These are phyloP conservation scores for Drechslerella coelobrocha DNA, from an alignment of 2,329 filamentous ascomycete genomes.

Conservation along the genomic window DNA sequence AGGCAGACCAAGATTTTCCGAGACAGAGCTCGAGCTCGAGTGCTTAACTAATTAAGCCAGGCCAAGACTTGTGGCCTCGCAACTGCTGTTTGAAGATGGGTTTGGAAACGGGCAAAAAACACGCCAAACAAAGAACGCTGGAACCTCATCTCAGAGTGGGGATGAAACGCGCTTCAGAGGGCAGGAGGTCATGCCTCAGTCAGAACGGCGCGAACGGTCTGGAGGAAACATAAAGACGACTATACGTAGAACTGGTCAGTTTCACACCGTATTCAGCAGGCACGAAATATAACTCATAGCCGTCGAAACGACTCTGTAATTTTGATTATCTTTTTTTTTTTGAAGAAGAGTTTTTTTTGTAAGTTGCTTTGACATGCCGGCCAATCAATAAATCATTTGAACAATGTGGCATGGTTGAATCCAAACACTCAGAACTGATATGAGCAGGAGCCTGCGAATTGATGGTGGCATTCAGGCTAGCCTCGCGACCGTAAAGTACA, in stretches of 20 bases:
- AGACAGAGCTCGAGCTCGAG: slow-evolving; percentile 27
- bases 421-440: not conserved
- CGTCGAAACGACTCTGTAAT: not conserved
- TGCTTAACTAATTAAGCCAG: not conserved
- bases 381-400: slow-evolving; percentile 10
- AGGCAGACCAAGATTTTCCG: slow-evolving; percentile 35
- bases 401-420: slow-evolving; percentile 9
- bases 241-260: not conserved
- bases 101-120: slow-evolving; percentile 41
- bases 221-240: slow-evolving; percentile 3
- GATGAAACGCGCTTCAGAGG: slow-evolving; percentile 51
- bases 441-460: slow-evolving; percentile 43
- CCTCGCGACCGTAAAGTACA: not conserved
- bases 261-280: slow-evolving; percentile 1
- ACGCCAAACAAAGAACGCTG: slow-evolving; percentile 40
- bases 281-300: not conserved
- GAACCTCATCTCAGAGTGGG: slow-evolving; percentile 33
- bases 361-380: too few relatives aligned
- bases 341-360: too few relatives aligned
- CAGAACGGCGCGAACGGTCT: slow-evolving; percentile 25
- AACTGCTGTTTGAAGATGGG: slow-evolving; percentile 35
- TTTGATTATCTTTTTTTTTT: not conserved
- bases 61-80: slow-evolving; percentile 33
- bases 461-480: too few relatives aligned
- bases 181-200: slow-evolving; percentile 30